These are phyloP conservation scores for Rhynchospora breviuscula DNA, from an alignment of 176 grass and related monocot genomes.

Conservation along the genomic window DNA sequence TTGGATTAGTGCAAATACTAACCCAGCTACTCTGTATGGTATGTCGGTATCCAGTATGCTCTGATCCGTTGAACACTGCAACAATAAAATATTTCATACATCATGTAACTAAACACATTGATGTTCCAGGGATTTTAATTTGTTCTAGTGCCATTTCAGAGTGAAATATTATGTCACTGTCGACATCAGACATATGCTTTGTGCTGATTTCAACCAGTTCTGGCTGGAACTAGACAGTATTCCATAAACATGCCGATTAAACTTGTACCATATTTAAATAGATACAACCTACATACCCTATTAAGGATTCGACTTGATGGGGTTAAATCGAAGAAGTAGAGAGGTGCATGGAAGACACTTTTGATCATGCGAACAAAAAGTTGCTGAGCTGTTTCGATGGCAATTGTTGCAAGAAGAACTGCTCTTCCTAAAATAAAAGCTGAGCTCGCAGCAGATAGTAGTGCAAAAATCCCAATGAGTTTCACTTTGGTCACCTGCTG, in stretches of 20 bases:
- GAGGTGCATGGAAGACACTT: slow-evolving; percentile 65
- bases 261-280: not conserved
- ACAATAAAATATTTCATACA: not conserved
- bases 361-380: slow-evolving; percentile 63
- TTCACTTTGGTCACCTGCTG: slow-evolving; percentile 53
- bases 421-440: slow-evolving; percentile 72
- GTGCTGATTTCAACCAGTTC: not conserved
- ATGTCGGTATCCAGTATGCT: slow-evolving; percentile 79
- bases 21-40: slow-evolving; percentile 79
- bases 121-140: not conserved
- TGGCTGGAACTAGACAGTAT: no score
- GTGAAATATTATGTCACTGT: not conserved
- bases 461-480: slow-evolving; percentile 58
- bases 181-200: not conserved
- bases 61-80: slow-evolving; percentile 87
- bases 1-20: slow-evolving; percentile 81
- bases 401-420: slow-evolving; percentile 64
- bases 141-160: not conserved
- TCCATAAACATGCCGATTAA: not conserved
- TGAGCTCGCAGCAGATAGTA: slow-evolving; percentile 69
- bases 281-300: slow-evolving; percentile 39
- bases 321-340: slow-evolving; percentile 75
- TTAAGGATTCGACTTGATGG: slow-evolving; percentile 78
- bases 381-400: slow-evolving; percentile 66
- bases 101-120: not conserved